Conservation (phyloP, 164 flowering plant species). For the Magnolia sinica region DNA sequence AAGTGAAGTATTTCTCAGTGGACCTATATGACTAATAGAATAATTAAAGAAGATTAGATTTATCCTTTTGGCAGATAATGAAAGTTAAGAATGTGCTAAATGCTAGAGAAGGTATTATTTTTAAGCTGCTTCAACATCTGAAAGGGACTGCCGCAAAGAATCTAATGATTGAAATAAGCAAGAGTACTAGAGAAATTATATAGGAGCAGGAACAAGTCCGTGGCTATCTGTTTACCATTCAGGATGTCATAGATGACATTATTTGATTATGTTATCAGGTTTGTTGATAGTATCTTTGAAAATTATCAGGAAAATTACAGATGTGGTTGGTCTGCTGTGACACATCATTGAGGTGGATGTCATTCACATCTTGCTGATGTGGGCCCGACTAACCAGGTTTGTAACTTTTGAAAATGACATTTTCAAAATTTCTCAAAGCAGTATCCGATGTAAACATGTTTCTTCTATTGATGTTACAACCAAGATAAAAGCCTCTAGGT, state of each 20-base stretch:
- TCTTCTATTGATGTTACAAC: neutral
- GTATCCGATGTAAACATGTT: neutral
- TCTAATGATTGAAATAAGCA: conserved; percentile 65
- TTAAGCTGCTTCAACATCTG: conserved; percentile 84
- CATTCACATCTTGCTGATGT: neutral
- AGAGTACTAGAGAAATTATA: conserved; percentile 37
- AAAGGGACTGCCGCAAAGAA: conserved; percentile 48
- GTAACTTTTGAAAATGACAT: neutral
- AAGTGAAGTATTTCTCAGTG: neutral
- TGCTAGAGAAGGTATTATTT: conserved; percentile 92
- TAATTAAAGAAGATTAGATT: neutral
- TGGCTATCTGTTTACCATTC: conserved; percentile 88
- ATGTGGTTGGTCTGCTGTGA: neutral
- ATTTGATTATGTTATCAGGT: conserved; percentile 96
- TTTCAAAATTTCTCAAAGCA: neutral
- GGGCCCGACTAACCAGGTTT: neutral
- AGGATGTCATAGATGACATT: conserved; percentile 94
- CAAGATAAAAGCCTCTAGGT: conserved; percentile 90
- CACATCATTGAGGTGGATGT: neutral
- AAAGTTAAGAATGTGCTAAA: conserved; percentile 95
- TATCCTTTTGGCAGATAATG: conserved; percentile 49
- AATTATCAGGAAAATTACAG: neutral
- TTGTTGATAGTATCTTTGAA: neutral
- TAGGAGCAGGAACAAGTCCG: conserved; percentile 94
- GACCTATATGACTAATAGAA: neutral